Conservation (phyloP, 768 basidiomycete species). For the Mycena crocata region DNA sequence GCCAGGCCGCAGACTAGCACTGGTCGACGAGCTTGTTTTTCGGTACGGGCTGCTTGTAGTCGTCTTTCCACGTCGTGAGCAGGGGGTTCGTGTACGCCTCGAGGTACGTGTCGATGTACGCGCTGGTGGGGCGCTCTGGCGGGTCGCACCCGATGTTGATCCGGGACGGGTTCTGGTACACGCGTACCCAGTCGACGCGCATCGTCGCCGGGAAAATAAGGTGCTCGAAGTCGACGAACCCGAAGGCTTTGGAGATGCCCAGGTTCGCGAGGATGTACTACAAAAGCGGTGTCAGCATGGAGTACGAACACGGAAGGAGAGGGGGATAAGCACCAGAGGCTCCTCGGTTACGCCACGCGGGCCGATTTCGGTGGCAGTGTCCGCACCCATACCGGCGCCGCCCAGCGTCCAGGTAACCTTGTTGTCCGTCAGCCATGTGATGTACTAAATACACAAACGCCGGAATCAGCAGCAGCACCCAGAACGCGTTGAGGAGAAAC, state of each 20-base stretch:
- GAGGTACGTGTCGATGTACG: slow-evolving; percentile 63
- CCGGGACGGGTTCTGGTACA: slow-evolving; percentile 75
- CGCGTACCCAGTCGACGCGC: slow-evolving; percentile 65
- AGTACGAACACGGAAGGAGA: slow-evolving; percentile 1
- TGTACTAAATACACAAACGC: slow-evolving; percentile 75
- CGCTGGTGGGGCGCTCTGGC: slow-evolving; percentile 70
- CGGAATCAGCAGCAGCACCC: slow-evolving; percentile 15
- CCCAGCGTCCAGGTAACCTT: slow-evolving; percentile 80
- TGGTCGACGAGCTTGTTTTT: slow-evolving; percentile 59
- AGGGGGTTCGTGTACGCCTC: slow-evolving; percentile 37
- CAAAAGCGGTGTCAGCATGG: slow-evolving; percentile 48
- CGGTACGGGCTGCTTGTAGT: slow-evolving; percentile 59
- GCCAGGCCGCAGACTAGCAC: too few relatives aligned
- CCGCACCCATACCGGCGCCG: slow-evolving; percentile 73
- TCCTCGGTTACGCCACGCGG: slow-evolving; percentile 81
- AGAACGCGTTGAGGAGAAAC: neutral
- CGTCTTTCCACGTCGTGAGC: slow-evolving; percentile 60
- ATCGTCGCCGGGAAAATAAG: slow-evolving; percentile 75
- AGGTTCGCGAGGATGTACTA: slow-evolving; percentile 88
- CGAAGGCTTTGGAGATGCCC: slow-evolving; percentile 87
- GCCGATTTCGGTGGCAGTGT: slow-evolving; percentile 69
- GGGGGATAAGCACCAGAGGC: slow-evolving; percentile 74
- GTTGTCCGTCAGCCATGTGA: slow-evolving; percentile 84
- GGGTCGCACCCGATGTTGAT: slow-evolving; percentile 83
- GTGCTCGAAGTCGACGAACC: slow-evolving; percentile 72